Evolutionary conservation across 177 flowering plant genomes (phyloP), one percentile per base, ranked within the genome.

Genomic region (Vitis hybrid): DNA sequence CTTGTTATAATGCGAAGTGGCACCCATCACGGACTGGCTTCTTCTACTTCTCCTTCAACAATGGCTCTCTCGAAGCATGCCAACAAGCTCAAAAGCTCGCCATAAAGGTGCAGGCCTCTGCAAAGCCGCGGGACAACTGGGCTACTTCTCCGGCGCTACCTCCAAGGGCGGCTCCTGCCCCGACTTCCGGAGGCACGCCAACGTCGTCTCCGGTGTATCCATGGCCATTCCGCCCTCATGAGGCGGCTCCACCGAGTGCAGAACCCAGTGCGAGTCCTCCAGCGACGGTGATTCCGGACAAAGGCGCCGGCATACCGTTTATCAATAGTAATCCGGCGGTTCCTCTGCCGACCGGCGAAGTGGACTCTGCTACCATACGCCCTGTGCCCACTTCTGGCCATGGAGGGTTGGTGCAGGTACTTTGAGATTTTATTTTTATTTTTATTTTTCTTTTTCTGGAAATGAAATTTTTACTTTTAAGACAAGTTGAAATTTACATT

Each of bases 261-360:
- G 71, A 83, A 18, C 87, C 92, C 1, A 67, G 60, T 35, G 81
- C 79, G 3, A 63, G 8, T 12, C 67, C 86, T 11, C 81, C 90
- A 11, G 79, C 55, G 56, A 61, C 72, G 7, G 58, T 77, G 3
- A 64, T 81, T 7, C 85, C 90, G 0, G 86, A 82, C n/a, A 81
- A 80, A 67, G 86, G 80, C 14, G 91, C 83, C 13, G 86, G 91
- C 27, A 77, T 87, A 1, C 94, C 97, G 1, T 91, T 91, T 69
- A 90, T 94, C 17, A 86, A 84, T 69, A 92, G 97, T 59, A 94
- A 91, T 66, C 97, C 98, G 7, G 97, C 98, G 0, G 90, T 92
- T 49, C 98, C 98, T 65, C 74, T 94, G 52, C 97, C 98, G 2
- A 94, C 92, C 12, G 98, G 92, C 32, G 97, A 90, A 80, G 86